Evolutionary conservation across 106 monocot genomes (phyloP), one percentile per base, ranked within the genome.

Genomic region (Dendrobium huoshanense): DNA sequence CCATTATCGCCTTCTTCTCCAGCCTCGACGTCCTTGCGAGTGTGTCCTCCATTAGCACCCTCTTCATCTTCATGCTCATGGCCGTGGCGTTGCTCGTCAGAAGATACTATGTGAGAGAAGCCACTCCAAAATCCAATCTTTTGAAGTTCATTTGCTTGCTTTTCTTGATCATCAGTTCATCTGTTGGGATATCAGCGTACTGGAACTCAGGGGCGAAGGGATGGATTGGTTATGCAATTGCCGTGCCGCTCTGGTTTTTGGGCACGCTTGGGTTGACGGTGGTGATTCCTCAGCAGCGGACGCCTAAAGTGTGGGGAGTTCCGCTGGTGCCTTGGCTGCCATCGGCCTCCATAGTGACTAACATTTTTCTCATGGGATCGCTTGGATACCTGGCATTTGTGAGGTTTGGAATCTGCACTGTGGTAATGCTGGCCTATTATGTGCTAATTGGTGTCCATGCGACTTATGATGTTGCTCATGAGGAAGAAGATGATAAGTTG

Each of bases 11-110:
- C 54, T 55, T 84, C 24, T 84, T 84, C 75, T 84, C 84, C 54
- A 77, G 84, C 77, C 77, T 84, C 16, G 77, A 77, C 20, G 80
- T 84, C 2, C 44, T 84, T 22, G 75, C 84, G 0, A 70, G 80
- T 45, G 31, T 84, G 16, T 58, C 80, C 1, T 84, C 84, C 25
- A 75, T 84, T 27, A 84, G 84, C 55, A 84, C 84, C 3, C 84
- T 84, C 41, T 84, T 84, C 49, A 84, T 84, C 49, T 84, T 84
- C 55, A 84, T 84, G 84, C 75, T 84, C 68, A 67, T 84, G 84
- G 75, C 84, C 9, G 70, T 77, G 48, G 84, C 84, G 15, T 67
- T 84, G 25, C 84, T 84, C 0, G 85, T 85, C 18, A 80, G 85
- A 55, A 77, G 85, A 61, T 85, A 85, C 59, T 73, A 85, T 41